phyloP scores from a whole-genome alignment of 2,329 filamentous ascomycete species.

The Arthroderma sp. region DNA sequence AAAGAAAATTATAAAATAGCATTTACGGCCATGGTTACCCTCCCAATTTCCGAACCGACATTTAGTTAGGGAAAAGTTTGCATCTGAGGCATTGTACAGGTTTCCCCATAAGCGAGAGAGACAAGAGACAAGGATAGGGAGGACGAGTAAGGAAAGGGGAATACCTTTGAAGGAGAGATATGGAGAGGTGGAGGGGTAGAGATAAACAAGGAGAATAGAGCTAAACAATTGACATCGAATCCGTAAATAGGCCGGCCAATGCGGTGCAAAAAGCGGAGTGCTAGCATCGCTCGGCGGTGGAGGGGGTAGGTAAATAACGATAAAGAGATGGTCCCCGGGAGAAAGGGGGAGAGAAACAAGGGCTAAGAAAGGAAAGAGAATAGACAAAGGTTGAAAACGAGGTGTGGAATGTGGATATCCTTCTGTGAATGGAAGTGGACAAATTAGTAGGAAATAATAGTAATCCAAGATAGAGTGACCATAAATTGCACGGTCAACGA shows the following conservation, averaged over 20 bases:
- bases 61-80: neutral
- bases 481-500: neutral
- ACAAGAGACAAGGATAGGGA: neutral
- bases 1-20: constrained; percentile 18
- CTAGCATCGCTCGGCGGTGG: neutral
- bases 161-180: neutral
- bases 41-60: constrained; percentile 3
- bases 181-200: neutral
- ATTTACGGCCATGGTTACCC: constrained; percentile 6
- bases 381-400: no score
- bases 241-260: neutral
- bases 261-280: neutral
- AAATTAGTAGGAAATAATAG: constrained; percentile 8
- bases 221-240: constrained; percentile 8
- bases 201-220: neutral
- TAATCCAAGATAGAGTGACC: neutral
- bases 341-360: neutral
- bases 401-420: neutral
- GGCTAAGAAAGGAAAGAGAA: neutral
- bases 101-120: neutral
- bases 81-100: constrained; percentile 6
- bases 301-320: neutral
- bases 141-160: neutral
- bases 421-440: constrained; percentile 10
- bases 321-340: neutral